Conservation (phyloP, 2,329 filamentous ascomycete genomes). For the Elsinoe arachidis region DNA sequence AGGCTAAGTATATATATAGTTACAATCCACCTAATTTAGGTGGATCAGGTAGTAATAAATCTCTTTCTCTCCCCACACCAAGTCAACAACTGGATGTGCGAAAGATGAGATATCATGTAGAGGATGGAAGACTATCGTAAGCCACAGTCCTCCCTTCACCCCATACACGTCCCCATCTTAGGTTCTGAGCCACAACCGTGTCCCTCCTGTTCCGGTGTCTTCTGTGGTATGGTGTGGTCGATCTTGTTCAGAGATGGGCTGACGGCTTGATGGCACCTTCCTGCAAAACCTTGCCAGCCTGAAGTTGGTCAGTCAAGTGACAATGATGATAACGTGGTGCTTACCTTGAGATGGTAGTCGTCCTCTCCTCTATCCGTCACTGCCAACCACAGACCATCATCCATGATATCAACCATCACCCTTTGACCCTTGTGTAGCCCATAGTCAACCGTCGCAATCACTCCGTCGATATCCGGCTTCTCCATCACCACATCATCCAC, state of each 20-base stretch:
- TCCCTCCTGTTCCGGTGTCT: not conserved
- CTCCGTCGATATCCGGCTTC: not conserved
- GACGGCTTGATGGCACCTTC: not conserved
- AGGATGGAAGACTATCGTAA: too few relatives aligned
- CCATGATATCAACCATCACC: slow-evolving; percentile 5
- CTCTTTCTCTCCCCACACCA: too few relatives aligned
- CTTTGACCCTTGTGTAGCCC: not conserved
- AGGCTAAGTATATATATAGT: too few relatives aligned
- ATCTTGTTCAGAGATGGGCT: not conserved
- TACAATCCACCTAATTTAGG: too few relatives aligned
- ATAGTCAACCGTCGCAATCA: not conserved
- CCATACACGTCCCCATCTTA: too few relatives aligned
- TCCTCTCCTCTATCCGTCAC: not conserved
- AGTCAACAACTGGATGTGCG: too few relatives aligned
- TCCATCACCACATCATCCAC: slow-evolving; percentile 5
- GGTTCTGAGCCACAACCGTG: too few relatives aligned
- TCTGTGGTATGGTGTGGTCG: not conserved
- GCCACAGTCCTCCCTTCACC: too few relatives aligned
- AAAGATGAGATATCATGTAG: too few relatives aligned
- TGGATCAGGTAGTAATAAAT: too few relatives aligned
- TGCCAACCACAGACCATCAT: not conserved
- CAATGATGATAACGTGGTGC: not conserved
- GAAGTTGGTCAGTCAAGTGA: not conserved
- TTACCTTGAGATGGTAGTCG: not conserved
- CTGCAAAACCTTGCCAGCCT: not conserved